phyloP scores from a whole-genome alignment of 805 yeast species.

The Candida ipomoeae region DNA sequence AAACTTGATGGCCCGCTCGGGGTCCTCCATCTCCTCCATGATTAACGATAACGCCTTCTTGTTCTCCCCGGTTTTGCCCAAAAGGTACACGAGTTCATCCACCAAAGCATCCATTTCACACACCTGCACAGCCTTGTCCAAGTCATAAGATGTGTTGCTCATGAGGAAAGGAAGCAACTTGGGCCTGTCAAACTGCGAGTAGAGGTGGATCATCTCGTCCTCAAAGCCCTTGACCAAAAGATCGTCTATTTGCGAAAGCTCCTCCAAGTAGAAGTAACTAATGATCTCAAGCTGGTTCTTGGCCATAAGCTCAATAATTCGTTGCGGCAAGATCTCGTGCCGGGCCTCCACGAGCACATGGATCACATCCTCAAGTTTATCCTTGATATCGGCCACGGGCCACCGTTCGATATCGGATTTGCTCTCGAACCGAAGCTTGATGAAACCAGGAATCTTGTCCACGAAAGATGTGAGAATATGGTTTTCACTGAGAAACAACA shows the following conservation, averaged over 20 bases:
- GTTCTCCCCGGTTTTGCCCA: constrained; percentile 80
- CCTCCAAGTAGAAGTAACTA: constrained; percentile 62
- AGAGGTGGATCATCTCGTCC: constrained; percentile 61
- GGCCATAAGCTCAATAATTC: constrained; percentile 47
- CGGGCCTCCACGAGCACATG: constrained; percentile 56
- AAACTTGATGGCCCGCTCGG: constrained; percentile 75
- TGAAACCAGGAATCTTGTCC: constrained; percentile 48
- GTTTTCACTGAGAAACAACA: constrained; percentile 56
- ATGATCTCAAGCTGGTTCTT: constrained; percentile 43
- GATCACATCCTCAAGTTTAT: constrained; percentile 42
- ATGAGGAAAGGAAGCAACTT: constrained; percentile 60
- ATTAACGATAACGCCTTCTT: constrained; percentile 72
- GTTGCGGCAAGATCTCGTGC: constrained; percentile 57
- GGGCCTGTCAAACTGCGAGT: constrained; percentile 55
- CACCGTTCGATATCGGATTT: constrained; percentile 34
- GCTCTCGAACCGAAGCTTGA: constrained; percentile 37
- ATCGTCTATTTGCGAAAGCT: constrained; percentile 54
- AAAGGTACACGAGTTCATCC: constrained; percentile 74
- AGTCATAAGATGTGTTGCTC: constrained; percentile 57
- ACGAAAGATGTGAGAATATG: constrained; percentile 56
- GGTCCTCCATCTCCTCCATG: constrained; percentile 72
- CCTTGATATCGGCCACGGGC: constrained; percentile 39
- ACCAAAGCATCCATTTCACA: constrained; percentile 53
- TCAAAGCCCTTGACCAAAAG: constrained; percentile 54
- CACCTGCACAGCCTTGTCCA: constrained; percentile 62